Evolutionary conservation across 2,329 filamentous ascomycete genomes (phyloP).

Genomic region (Colletotrichum tofieldiae): DNA sequence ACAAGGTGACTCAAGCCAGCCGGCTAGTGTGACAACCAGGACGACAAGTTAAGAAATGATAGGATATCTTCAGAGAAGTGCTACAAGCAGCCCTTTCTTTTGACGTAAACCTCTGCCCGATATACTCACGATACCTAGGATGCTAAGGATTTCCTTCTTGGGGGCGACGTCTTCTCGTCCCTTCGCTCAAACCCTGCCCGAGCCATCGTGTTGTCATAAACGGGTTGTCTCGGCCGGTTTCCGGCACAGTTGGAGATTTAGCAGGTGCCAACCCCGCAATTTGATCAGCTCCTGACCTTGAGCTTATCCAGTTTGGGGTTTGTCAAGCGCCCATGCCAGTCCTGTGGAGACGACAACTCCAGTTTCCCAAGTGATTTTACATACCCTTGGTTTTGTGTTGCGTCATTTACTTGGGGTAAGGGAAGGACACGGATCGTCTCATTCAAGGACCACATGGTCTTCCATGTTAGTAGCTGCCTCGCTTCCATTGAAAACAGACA

Average conservation of each 20-base stretch:
- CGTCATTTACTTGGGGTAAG: not conserved
- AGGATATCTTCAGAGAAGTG: not conserved
- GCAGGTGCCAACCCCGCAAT: constrained; percentile 32
- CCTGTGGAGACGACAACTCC: constrained; percentile 15
- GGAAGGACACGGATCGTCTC: not conserved
- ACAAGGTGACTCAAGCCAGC: not conserved
- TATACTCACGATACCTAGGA: not conserved
- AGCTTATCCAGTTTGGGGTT: constrained; percentile 13
- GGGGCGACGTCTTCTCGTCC: not conserved
- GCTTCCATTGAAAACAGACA: too few relatives aligned
- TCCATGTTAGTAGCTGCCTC: not conserved
- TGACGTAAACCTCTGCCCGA: not conserved
- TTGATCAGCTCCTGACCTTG: not conserved
- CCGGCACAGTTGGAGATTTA: constrained; percentile 24
- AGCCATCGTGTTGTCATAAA: not conserved
- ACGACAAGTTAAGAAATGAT: not conserved
- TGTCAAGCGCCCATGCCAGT: constrained; percentile 22
- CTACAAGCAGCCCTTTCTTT: constrained; percentile 11
- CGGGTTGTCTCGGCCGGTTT: constrained; percentile 26
- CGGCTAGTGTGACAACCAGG: not conserved
- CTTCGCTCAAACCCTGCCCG: not conserved
- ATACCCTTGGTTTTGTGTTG: constrained; percentile 2
- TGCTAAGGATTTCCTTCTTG: constrained; percentile 28
- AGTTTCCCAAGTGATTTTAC: not conserved
- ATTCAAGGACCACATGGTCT: not conserved